Evolutionary conservation across 176 grass and related monocot species (phyloP).

Genomic region (Paspalum vaginatum): DNA sequence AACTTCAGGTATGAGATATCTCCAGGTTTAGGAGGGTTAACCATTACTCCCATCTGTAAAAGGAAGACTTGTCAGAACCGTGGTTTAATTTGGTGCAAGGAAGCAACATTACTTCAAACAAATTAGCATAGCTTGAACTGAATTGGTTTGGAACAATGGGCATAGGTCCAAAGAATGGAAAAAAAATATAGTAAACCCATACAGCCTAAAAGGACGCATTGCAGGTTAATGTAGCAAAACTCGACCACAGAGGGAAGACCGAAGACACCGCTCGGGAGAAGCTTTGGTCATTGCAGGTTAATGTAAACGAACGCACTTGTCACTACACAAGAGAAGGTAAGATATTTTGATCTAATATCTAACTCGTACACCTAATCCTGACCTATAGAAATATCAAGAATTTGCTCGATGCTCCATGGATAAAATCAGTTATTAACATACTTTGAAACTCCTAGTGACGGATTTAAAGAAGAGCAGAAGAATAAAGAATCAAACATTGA

Average conservation of each 20-base stretch:
- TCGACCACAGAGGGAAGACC: no score
- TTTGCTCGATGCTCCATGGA: neutral
- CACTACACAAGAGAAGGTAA: neutral
- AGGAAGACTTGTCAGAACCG: constrained; percentile 9
- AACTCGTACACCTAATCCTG: neutral
- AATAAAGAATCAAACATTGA: constrained; percentile 25
- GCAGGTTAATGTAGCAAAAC: neutral
- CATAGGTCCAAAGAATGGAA: neutral
- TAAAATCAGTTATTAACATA: neutral
- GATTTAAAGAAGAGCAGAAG: constrained; percentile 26
- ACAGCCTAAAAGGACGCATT: neutral
- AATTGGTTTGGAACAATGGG: constrained; percentile 23
- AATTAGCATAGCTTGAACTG: neutral
- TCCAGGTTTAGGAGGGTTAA: constrained; percentile 95
- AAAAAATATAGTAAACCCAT: neutral
- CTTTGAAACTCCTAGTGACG: neutral
- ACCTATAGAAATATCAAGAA: neutral
- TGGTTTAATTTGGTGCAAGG: constrained; percentile 27
- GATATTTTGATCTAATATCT: neutral
- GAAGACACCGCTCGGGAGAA: no score
- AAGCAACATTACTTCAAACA: constrained; percentile 17
- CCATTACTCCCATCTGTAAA: constrained; percentile 93
- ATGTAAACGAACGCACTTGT: neutral
- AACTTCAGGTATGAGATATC: constrained; percentile 93
- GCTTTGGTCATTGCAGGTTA: neutral